Evolutionary conservation across 148 eudicot species (phyloP).

Genomic region (Arctostaphylos glauca): DNA sequence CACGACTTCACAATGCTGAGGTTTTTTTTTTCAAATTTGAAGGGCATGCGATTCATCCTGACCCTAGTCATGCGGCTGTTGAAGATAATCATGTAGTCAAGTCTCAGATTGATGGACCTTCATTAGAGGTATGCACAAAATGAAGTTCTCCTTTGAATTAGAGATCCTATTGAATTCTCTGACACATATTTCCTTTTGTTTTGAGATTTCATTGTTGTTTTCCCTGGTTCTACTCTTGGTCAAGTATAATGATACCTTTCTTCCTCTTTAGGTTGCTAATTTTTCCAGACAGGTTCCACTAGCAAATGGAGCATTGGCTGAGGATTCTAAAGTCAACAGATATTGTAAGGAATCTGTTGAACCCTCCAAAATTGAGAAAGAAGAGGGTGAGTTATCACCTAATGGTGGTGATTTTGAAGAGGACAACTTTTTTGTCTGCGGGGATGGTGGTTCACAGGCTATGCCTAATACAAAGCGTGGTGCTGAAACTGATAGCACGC

Average conservation of each 20-base stretch:
- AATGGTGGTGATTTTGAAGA: conserved; percentile 58
- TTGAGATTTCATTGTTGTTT: neutral
- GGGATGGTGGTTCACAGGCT: conserved; percentile 32
- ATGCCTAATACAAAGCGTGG: conserved; percentile 32
- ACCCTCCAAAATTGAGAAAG: conserved; percentile 63
- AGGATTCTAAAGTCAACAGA: conserved; percentile 30
- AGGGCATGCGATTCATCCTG: conserved; percentile 39
- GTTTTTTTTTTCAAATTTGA: conserved; percentile 5
- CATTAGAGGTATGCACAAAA: conserved; percentile 43
- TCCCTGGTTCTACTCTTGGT: conserved; percentile 14
- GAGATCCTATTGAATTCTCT: neutral
- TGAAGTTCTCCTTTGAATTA: neutral
- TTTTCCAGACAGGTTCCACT: conserved; percentile 31
- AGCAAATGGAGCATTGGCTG: conserved; percentile 52
- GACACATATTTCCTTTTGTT: neutral
- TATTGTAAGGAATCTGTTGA: conserved; percentile 39
- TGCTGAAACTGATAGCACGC: conserved; percentile 50
- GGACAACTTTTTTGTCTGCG: conserved; percentile 44
- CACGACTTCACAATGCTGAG: neutral
- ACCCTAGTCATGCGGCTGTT: conserved; percentile 26
- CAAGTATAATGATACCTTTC: conserved; percentile 1
- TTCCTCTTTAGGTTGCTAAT: conserved; percentile 47
- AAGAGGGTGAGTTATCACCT: conserved; percentile 86
- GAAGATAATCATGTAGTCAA: conserved; percentile 47
- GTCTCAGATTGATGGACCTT: conserved; percentile 33